Conservation (phyloP, 176 grass and related monocot species). For the Musa itinerans region DNA sequence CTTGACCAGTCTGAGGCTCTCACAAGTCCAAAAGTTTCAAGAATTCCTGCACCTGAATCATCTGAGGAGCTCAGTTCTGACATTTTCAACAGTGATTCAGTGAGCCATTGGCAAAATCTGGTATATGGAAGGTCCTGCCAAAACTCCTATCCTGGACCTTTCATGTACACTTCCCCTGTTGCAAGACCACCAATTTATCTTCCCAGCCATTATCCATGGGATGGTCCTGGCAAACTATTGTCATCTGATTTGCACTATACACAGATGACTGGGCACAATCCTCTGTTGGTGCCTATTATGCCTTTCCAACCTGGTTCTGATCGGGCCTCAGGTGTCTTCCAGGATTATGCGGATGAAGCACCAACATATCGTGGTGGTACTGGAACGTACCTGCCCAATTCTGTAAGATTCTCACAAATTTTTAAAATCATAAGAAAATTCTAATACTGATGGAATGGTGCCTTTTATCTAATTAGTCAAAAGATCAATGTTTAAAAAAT, state of each 20-base stretch:
- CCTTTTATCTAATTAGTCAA: neutral
- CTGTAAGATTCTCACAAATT: slow-evolving; percentile 43
- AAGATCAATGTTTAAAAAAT: too few relatives aligned
- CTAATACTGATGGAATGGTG: neutral
- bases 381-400: slow-evolving; percentile 79
- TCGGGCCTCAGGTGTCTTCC: slow-evolving; percentile 32
- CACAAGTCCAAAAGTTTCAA: slow-evolving; percentile 31
- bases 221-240: slow-evolving; percentile 52
- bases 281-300: slow-evolving; percentile 46
- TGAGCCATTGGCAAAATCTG: slow-evolving; percentile 54
- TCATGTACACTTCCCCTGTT: slow-evolving; percentile 34
- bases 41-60: slow-evolving; percentile 29
- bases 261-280: slow-evolving; percentile 35
- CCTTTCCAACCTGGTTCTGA: slow-evolving; percentile 46
- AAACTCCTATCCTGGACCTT: slow-evolving; percentile 30
- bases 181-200: slow-evolving; percentile 36
- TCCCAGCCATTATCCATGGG: slow-evolving; percentile 58
- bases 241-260: slow-evolving; percentile 55
- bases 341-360: slow-evolving; percentile 45
- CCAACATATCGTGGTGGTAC: slow-evolving; percentile 85
- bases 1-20: slow-evolving; percentile 37
- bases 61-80: slow-evolving; percentile 56
- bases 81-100: slow-evolving; percentile 69
- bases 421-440: neutral
- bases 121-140: slow-evolving; percentile 67